Evolutionary conservation across 306 rosid species (phyloP).

Genomic region (Quercus gilva): DNA sequence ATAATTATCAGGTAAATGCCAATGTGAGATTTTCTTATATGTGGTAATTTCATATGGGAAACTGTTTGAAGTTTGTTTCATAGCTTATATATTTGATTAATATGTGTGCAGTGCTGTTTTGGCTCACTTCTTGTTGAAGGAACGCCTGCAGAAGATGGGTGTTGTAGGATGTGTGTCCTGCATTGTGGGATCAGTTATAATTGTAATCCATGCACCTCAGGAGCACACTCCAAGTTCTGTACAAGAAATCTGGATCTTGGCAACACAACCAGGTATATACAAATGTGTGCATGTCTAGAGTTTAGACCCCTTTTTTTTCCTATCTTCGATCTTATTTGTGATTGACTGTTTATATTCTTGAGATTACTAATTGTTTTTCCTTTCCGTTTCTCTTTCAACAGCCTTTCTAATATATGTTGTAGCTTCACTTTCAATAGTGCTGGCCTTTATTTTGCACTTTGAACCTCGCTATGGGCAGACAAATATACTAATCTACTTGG

Average conservation of each 20-base stretch:
- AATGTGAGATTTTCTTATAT: conserved; percentile 3
- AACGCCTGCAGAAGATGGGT: conserved; percentile 76
- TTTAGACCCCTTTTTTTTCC: background rate
- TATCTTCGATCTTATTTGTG: background rate
- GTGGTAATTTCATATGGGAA: background rate
- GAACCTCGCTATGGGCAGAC: conserved; percentile 84
- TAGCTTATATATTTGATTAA: conserved; percentile 18
- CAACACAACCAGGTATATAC: conserved; percentile 69
- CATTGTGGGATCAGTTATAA: conserved; percentile 83
- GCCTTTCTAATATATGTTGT: conserved; percentile 61
- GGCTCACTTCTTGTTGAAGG: conserved; percentile 91
- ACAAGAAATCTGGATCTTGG: conserved; percentile 80
- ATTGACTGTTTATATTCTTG: background rate
- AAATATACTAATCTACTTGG: conserved; percentile 84
- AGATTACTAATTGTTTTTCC: conserved; percentile 7
- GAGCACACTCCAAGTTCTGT: conserved; percentile 73
- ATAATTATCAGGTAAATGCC: conserved; percentile 79
- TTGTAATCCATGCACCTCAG: conserved; percentile 94
- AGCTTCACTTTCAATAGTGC: conserved; percentile 64
- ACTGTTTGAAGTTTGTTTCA: conserved; percentile 1
- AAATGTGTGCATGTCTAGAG: conserved; percentile 10
- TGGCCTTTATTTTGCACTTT: conserved; percentile 72
- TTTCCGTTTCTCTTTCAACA: conserved; percentile 29
- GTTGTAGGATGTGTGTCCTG: conserved; percentile 83
- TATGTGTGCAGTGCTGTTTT: conserved; percentile 66